Evolutionary conservation across 495 filamentous ascomycete genomes (phyloP).

Genomic region (Aspergillus steynii): DNA sequence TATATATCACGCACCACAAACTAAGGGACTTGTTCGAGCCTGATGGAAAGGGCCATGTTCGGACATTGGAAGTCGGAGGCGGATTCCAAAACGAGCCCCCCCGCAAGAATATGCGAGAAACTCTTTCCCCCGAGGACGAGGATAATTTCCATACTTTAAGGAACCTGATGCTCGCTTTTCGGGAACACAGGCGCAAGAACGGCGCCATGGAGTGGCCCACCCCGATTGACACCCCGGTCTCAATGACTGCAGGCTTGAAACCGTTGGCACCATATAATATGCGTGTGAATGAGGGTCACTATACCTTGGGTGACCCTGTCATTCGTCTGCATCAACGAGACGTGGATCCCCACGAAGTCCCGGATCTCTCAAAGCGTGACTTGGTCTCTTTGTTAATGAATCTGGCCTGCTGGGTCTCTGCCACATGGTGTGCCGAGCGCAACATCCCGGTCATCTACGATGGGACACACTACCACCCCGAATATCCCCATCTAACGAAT

Average conservation of each 20-base stretch:
- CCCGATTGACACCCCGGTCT: conserved; percentile 25
- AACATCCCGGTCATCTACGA: conserved; percentile 79
- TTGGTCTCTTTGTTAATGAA: conserved; percentile 72
- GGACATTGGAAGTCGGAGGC: conserved; percentile 43
- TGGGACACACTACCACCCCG: conserved; percentile 61
- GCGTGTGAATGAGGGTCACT: conserved; percentile 29
- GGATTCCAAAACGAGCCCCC: conserved; percentile 15
- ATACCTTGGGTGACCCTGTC: conserved; percentile 53
- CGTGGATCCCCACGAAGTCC: conserved; percentile 40
- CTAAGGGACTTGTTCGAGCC: conserved; percentile 52
- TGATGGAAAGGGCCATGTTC: conserved; percentile 6
- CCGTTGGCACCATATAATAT: conserved; percentile 31
- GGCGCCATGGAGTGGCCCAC: conserved; percentile 41
- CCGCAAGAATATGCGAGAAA: conserved; percentile 20
- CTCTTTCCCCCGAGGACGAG: conserved; percentile 36
- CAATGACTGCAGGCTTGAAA: conserved; percentile 29
- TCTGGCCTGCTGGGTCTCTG: conserved; percentile 70
- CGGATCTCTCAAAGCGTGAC: conserved; percentile 36
- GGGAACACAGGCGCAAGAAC: conserved; percentile 35
- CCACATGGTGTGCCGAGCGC: conserved; percentile 70
- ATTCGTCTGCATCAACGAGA: conserved; percentile 41
- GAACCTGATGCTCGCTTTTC: conserved; percentile 44
- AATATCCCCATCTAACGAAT: conserved; percentile 43
- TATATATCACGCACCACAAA: conserved; percentile 65
- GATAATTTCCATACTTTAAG: conserved; percentile 41